phyloP scores from a whole-genome alignment of 108 stramenopile species.

The Cyclostephanos tholiformis region DNA sequence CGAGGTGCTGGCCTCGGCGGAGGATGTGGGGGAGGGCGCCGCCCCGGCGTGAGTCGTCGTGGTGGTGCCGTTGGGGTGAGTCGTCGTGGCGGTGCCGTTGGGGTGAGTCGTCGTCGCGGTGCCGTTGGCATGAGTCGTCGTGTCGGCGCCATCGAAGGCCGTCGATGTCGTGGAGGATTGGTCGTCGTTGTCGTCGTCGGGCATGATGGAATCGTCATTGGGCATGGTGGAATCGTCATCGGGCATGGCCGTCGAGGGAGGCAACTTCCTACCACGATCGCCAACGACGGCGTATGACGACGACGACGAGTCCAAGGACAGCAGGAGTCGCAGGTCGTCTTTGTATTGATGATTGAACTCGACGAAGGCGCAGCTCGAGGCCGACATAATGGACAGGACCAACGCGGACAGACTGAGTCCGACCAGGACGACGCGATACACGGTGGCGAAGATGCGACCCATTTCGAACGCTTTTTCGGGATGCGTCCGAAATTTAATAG shows the following conservation, averaged over 20 bases:
- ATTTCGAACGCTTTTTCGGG: not conserved
- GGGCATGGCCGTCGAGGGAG: conserved; percentile 4
- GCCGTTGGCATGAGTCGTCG: not conserved
- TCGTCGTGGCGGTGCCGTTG: not conserved
- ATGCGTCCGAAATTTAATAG: too few relatives aligned
- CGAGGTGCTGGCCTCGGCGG: not conserved
- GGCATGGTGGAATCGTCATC: not conserved
- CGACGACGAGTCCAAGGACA: not conserved
- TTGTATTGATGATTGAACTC: conserved; percentile 38
- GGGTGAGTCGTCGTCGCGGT: not conserved
- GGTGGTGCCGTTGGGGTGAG: not conserved
- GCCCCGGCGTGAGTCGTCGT: not conserved
- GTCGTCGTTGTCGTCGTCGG: not conserved
- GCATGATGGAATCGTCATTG: not conserved
- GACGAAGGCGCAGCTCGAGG: conserved; percentile 32
- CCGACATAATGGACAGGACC: conserved; percentile 26
- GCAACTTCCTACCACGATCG: not conserved
- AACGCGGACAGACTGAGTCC: conserved; percentile 19
- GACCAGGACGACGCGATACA: conserved; percentile 37
- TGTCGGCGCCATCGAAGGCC: not conserved
- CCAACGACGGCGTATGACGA: too few relatives aligned
- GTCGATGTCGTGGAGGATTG: too few relatives aligned
- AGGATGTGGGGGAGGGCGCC: not conserved
- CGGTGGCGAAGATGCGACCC: conserved; percentile 38
- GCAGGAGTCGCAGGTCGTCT: not conserved